Conservation (phyloP, 345 rosid genomes). For the Carallia pectinifolia region DNA sequence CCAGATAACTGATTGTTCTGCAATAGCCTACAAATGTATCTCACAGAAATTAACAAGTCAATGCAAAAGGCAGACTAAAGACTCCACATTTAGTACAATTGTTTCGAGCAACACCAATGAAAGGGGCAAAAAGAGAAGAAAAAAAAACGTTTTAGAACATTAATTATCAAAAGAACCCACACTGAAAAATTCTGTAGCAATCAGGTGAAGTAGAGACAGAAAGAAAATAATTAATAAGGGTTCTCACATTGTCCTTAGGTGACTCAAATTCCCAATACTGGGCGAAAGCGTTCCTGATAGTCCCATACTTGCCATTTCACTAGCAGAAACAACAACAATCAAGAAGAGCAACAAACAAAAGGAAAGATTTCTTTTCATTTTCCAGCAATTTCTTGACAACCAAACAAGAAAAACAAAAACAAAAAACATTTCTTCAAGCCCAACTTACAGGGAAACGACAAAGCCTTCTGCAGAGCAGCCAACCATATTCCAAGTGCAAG, state of each 20-base stretch:
- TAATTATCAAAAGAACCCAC: not conserved
- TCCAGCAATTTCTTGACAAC: not conserved
- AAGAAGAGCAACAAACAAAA: not conserved
- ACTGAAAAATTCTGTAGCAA: not conserved
- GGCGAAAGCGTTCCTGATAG: slow-evolving; percentile 74
- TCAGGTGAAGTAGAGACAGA: not conserved
- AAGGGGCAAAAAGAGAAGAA: not conserved
- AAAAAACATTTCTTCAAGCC: not conserved
- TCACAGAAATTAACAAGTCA: not conserved
- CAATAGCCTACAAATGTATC: slow-evolving; percentile 42
- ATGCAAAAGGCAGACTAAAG: not conserved
- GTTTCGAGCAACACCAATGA: not conserved
- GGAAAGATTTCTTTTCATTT: not conserved
- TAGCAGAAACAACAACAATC: slow-evolving; percentile 17
- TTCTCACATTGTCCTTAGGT: slow-evolving; percentile 67
- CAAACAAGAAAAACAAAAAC: not conserved
- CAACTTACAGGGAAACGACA: slow-evolving; percentile 74
- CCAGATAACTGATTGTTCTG: slow-evolving; percentile 71
- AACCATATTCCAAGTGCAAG: slow-evolving; percentile 98
- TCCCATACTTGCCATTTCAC: slow-evolving; percentile 81
- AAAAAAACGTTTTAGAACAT: not conserved
- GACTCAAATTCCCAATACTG: slow-evolving; percentile 71
- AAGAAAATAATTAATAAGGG: slow-evolving; percentile 1
- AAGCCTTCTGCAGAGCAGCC: slow-evolving; percentile 79
- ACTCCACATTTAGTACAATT: not conserved